phyloP scores from a whole-genome alignment of 1,139 yeast species.

The Yamadazyma diospyri region DNA sequence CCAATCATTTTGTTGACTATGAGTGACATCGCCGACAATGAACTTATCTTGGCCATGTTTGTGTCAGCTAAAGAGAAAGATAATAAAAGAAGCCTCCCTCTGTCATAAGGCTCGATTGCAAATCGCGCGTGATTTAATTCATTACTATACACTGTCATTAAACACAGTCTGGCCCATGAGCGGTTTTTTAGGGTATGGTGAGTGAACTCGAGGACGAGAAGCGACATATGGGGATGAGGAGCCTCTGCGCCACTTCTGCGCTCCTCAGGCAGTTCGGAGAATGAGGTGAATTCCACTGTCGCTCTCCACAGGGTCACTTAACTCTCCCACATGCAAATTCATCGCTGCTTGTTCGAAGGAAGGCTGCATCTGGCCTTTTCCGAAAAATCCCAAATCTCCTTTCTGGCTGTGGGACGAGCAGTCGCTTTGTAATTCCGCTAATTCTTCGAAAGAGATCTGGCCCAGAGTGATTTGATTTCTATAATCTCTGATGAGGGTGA shows the following conservation, averaged over 20 bases:
- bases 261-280: conserved; percentile 73
- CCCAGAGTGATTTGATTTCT: conserved; percentile 65
- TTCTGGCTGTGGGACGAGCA: conserved; percentile 84
- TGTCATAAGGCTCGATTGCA: no score
- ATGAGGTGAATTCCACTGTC: conserved; percentile 90
- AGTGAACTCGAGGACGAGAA: no score
- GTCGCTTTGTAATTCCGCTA: conserved; percentile 84
- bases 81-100: no score
- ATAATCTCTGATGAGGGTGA: conserved; percentile 55
- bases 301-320: conserved; percentile 80
- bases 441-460: conserved; percentile 61
- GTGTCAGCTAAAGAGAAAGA: neutral
- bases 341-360: conserved; percentile 87
- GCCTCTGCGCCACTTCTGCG: no score
- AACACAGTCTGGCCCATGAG: no score
- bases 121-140: conserved; percentile 1
- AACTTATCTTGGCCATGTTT: conserved; percentile 5
- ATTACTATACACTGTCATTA: neutral
- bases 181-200: no score
- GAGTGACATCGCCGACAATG: conserved; percentile 25
- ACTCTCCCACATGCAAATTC: conserved; percentile 74
- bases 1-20: conserved; percentile 52
- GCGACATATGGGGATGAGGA: neutral
- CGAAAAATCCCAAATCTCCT: conserved; percentile 90
- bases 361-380: conserved; percentile 93